Base-by-base conservation (phyloP, 441 rosid genomes). In the Corymbia calophylla region DNA sequence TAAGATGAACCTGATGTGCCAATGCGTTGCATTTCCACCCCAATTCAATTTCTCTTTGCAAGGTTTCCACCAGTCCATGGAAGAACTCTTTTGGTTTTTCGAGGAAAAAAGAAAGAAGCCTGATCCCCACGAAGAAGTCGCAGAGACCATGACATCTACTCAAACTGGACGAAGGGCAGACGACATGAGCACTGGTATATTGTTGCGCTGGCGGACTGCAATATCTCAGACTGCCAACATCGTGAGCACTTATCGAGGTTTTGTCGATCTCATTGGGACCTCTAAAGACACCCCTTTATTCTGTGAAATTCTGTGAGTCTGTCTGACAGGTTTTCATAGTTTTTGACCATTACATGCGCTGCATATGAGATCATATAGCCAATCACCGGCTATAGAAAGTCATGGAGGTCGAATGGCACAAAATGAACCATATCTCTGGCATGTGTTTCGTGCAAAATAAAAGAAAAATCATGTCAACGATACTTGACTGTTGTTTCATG, bases 271-370 rank as follows among this genome's bases (percentile, higher is more conserved):
- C 27, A 35, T 98, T 48, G 97, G 99, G 19, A 96, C 99, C 87
- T 98, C 99, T 56, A 98, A 94, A 92, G 99, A 98, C 82, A 96
- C 97, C 29, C 97, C 98, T 29, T 97, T 96, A 90, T 97, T 98
- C 88, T 94, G 98, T 7, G 97, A 97, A 88, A 98, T 96, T 93
- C 95, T 98, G 99, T 96, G 91, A 93, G 98, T 93, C 55, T 73
- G 47, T 25, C 48, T 51, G 35, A 55, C 18, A 90, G 84, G 39
- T 29, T n/a, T 19, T 2, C 87, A 32, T 53, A 49, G 82, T 73
- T 39, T 73, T 29, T 73, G 82, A 73, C 49, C 12, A 21, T 73
- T 39, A 10, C 29, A 12, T 39, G 49, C 10, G 31, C 47, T 53
- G 81, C 39, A 17, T 64, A n/a, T 88, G 32, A 19, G 89, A 73